These are phyloP conservation scores for Isochrysis galbana DNA, from an alignment of 78 protist species.

Conservation along the genomic window DNA sequence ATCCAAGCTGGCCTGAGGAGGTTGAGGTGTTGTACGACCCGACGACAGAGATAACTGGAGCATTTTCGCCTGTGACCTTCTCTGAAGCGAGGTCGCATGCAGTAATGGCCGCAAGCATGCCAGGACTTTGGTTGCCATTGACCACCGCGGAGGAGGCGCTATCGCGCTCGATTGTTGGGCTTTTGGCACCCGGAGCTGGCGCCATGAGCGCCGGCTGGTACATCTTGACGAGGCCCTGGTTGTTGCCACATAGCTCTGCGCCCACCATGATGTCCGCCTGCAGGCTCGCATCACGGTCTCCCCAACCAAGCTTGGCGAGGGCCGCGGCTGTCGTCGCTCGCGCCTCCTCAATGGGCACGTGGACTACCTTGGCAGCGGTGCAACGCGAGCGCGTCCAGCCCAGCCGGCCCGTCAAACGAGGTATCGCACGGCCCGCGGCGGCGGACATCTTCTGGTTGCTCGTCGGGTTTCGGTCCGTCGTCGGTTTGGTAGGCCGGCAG, in stretches of 20 bases:
- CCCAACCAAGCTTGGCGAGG: not conserved
- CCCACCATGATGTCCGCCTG: not conserved
- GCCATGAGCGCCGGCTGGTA: slow-evolving; percentile 17
- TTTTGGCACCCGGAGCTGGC: not conserved
- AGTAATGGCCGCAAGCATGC: slow-evolving; percentile 7
- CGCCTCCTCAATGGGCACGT: not conserved
- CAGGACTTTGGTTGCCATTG: not conserved
- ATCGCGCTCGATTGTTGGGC: not conserved
- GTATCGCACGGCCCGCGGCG: too few relatives aligned
- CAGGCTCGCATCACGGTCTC: not conserved
- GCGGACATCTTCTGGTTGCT: too few relatives aligned
- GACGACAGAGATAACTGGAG: not conserved
- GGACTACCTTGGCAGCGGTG: too few relatives aligned
- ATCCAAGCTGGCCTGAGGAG: slow-evolving; percentile 2
- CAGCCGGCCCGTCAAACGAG: too few relatives aligned
- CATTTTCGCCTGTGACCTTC: not conserved
- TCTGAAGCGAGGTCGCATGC: not conserved
- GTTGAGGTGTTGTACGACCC: not conserved
- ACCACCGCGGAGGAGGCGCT: not conserved
- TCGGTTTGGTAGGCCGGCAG: too few relatives aligned
- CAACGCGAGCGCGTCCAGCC: too few relatives aligned
- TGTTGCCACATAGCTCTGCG: slow-evolving; percentile 24
- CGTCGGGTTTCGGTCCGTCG: too few relatives aligned
- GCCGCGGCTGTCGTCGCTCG: not conserved
- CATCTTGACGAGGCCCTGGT: slow-evolving; percentile 23